These are phyloP conservation scores for Viola pubescens DNA, from an alignment of 441 rosid species.

Conservation along the genomic window DNA sequence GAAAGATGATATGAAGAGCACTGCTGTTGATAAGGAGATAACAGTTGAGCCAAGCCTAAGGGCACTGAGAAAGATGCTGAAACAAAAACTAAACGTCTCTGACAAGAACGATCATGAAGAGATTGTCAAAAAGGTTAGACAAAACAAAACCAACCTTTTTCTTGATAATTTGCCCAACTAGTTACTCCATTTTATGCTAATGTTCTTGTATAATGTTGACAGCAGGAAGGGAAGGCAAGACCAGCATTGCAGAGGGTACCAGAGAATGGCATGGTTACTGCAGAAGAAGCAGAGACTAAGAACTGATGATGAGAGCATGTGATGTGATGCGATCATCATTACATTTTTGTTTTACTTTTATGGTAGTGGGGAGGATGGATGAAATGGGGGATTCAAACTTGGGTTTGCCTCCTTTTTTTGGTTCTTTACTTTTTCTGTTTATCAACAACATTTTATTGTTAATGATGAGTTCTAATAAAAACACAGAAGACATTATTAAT, in stretches of 20 bases:
- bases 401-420: too few species aligned
- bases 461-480: too few species aligned
- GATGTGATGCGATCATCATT: too few species aligned
- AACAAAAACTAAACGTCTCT: conserved; percentile 21
- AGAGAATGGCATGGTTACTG: conserved; percentile 23
- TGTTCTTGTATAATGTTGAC: not conserved
- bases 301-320: too few species aligned
- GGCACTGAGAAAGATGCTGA: conserved; percentile 31
- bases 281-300: conserved; percentile 13
- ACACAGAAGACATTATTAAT: too few species aligned
- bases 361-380: too few species aligned
- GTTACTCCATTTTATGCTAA: not conserved
- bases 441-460: too few species aligned
- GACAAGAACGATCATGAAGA: conserved; percentile 10
- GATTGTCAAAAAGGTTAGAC: conserved; percentile 6
- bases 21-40: conserved; percentile 5
- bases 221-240: conserved; percentile 21
- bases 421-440: too few species aligned
- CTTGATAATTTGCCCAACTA: not conserved
- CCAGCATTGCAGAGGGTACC: conserved; percentile 30
- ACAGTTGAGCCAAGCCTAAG: conserved; percentile 31
- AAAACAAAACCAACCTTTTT: not conserved
- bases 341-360: too few species aligned
- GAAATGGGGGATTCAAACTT: too few species aligned
- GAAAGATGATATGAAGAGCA: conserved; percentile 16